Conservation (phyloP, 257 asterid genomes). For the Oldenlandia corymbosa region DNA sequence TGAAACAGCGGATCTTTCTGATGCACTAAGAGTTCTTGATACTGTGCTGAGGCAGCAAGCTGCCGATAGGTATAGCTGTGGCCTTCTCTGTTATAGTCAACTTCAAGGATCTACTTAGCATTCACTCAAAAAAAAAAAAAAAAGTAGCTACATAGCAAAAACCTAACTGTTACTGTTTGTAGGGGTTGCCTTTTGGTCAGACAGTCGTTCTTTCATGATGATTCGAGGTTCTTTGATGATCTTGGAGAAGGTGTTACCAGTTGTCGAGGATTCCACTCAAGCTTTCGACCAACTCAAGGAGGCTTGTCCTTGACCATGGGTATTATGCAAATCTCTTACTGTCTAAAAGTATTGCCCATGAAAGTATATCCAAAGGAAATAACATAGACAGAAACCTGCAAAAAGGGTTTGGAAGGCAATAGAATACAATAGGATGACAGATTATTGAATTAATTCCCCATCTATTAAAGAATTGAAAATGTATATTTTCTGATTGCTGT, state of each 20-base stretch:
- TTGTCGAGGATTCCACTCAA: conserved; percentile 66
- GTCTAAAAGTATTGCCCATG: background rate
- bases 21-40: conserved; percentile 70
- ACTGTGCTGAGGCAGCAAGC: conserved; percentile 83
- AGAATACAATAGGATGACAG: background rate
- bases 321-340: conserved; percentile 19
- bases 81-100: conserved; percentile 7
- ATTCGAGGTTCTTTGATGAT: conserved; percentile 57
- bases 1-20: conserved; percentile 53
- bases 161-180: conserved; percentile 33
- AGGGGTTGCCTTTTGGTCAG: conserved; percentile 84
- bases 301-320: conserved; percentile 89
- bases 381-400: too few species aligned
- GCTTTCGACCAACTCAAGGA: conserved; percentile 67
- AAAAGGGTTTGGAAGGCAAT: background rate
- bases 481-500: background rate
- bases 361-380: background rate
- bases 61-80: conserved; percentile 56
- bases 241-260: conserved; percentile 80
- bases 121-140: too few species aligned
- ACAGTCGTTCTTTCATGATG: conserved; percentile 80
- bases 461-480: too few species aligned
- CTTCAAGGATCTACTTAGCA: conserved; percentile 9
- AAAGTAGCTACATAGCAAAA: too few species aligned
- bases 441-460: background rate